A percentile compares a stretch with the other conserved stretches of the same genome.
phyloP scores from a whole-genome alignment of 495 filamentous ascomycete species.

The Paragyromitra xinjiangensis region DNA sequence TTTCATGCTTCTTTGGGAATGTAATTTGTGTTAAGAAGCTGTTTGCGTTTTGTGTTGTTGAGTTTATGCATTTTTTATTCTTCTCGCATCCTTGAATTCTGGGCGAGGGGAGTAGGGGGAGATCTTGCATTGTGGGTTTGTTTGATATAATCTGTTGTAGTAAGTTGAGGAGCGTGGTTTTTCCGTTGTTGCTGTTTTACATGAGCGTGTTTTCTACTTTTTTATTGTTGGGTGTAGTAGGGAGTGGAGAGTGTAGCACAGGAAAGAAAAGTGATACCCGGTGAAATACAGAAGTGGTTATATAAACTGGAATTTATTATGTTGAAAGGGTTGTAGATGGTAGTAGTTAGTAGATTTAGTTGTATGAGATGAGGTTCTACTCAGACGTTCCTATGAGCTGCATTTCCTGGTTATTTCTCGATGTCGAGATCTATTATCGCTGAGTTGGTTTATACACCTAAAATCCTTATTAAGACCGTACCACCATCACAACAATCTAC shows the following conservation, averaged over 20 bases:
- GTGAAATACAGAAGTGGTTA: not conserved
- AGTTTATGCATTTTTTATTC: conserved; percentile 2
- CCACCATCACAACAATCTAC: too few species aligned
- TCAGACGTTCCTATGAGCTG: too few species aligned
- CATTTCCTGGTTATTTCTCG: too few species aligned
- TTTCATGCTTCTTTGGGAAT: conserved; percentile 3
- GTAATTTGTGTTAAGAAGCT: not conserved
- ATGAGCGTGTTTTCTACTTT: not conserved
- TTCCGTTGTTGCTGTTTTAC: not conserved
- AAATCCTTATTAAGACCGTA: too few species aligned
- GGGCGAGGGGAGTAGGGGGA: not conserved
- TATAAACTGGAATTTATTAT: not conserved
- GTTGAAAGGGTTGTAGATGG: too few species aligned
- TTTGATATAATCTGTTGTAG: not conserved
- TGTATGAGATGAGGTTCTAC: too few species aligned
- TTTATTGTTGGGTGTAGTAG: not conserved
- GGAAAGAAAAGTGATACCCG: conserved; percentile 16
- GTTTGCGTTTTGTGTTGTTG: not conserved
- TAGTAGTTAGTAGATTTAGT: too few species aligned
- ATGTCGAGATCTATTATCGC: too few species aligned
- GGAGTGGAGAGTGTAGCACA: not conserved
- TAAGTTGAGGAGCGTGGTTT: not conserved
- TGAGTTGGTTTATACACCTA: too few species aligned
- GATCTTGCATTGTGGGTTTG: not conserved
- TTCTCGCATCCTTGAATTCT: not conserved